A percentile compares a stretch with the other conserved stretches of the same genome.
Conservation (phyloP, 768 basidiomycete species). For the Serendipita vermifera region DNA sequence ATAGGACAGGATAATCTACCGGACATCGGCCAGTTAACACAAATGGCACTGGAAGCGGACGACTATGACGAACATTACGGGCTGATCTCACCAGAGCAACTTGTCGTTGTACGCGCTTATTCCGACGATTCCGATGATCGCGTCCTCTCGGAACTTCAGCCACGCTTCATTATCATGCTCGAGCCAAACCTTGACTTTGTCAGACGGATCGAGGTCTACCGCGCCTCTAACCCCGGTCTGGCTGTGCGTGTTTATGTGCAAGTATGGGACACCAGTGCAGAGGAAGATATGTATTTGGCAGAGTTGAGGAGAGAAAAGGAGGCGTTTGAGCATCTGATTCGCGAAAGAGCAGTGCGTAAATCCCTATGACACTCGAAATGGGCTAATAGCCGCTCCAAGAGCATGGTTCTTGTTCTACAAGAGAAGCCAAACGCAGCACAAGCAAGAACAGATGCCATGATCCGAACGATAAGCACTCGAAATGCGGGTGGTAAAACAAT, state of each 20-base stretch:
- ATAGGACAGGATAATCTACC: not conserved
- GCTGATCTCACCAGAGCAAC: slow-evolving; percentile 60
- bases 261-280: slow-evolving; percentile 84
- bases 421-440: slow-evolving; percentile 22
- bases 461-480: slow-evolving; percentile 73
- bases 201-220: slow-evolving; percentile 83
- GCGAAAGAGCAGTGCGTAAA: slow-evolving; percentile 69
- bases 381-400: too few relatives aligned
- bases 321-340: slow-evolving; percentile 83
- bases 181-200: slow-evolving; percentile 92
- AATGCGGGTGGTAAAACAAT: slow-evolving; percentile 67
- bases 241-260: slow-evolving; percentile 87
- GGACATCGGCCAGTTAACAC: slow-evolving; percentile 9
- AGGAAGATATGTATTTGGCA: slow-evolving; percentile 91
- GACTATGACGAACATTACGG: slow-evolving; percentile 75
- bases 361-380: too few relatives aligned
- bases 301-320: slow-evolving; percentile 85
- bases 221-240: slow-evolving; percentile 68
- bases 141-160: slow-evolving; percentile 72
- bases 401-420: slow-evolving; percentile 75
- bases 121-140: slow-evolving; percentile 88
- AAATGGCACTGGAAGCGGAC: slow-evolving; percentile 27
- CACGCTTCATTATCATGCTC: slow-evolving; percentile 89
- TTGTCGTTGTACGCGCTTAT: slow-evolving; percentile 75
- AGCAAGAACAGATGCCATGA: slow-evolving; percentile 35